Base-by-base conservation (phyloP, 768 basidiomycete species). In the Rhizopogon vulgaris region DNA sequence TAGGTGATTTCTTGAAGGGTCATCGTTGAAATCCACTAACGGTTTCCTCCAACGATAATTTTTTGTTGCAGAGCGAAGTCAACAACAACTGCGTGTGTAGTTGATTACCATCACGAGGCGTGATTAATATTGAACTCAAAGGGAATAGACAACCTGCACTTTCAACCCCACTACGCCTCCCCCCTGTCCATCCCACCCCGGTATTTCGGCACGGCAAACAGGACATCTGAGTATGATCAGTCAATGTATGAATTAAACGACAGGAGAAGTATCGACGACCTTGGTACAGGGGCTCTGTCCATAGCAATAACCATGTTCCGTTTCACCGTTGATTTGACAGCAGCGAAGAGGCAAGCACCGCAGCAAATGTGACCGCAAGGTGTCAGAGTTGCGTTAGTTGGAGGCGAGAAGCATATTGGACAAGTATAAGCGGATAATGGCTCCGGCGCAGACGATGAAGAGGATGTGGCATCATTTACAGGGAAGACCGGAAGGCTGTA, bases 361-460 rank as follows among this genome's bases (percentile, higher is more conserved):
- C 89, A 90, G 55, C 83, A 82, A 37, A 91, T 75, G 57, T 91
- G 89, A 0, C 89, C 89, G 57, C 89, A 91, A 0, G 85, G 86
- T 0, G 87, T 90, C 41, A 91, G 63, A 1, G 87, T 85, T 4
- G 89, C 85, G 54, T 87, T 82, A 1, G 80, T 80, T 1, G 87
- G 87, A 0, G 85, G 78, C 38, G 74, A 82, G 72, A 89, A 88
- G 62, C 89, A 90, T 54, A 90, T 85, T 9, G 89, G 89, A 60
- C 89, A 90, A 0, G 78, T 79, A 63, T 88, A 90, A n/a, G 74
- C 68, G 0, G 83, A 75, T 14, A 87, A 73, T 0, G 69, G 71
- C 39, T 66, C 65, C 6, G 57, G 53, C 2, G 42, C 42, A 51
- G 46, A 25, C 34, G 52, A 51, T 34, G 50, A 41, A 5, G 49